A percentile compares a stretch with the other conserved stretches of the same genome.
These are phyloP conservation scores for Malus sylvestris DNA, from an alignment of 306 rosid species.

Conservation along the genomic window DNA sequence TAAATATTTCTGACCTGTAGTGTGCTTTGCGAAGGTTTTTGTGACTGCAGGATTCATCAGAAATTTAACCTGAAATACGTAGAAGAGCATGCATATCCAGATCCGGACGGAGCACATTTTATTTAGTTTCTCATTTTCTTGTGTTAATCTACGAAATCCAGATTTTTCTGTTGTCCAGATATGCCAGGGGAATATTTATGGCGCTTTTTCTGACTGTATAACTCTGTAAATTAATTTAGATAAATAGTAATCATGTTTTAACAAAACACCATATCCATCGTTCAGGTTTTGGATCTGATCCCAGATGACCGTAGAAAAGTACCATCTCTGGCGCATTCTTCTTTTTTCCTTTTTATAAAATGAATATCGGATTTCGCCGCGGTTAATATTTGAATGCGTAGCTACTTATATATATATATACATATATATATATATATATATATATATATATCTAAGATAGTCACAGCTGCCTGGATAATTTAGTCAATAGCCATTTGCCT, in stretches of 20 bases:
- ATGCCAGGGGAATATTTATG: background rate
- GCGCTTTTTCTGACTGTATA: background rate
- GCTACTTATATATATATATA: too few relatives aligned
- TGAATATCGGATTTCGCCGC: too few relatives aligned
- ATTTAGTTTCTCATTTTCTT: background rate
- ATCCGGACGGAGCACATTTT: background rate
- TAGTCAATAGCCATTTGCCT: background rate
- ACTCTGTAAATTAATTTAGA: background rate
- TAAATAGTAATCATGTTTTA: background rate
- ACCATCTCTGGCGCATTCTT: background rate
- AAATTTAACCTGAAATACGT: background rate
- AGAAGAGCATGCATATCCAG: background rate
- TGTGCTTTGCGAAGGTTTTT: background rate
- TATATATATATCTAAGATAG: too few relatives aligned
- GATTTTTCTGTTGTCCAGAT: background rate
- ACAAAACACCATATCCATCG: background rate
- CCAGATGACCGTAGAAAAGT: background rate
- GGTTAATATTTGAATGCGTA: too few relatives aligned
- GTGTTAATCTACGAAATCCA: background rate
- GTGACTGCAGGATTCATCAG: background rate
- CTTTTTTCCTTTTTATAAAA: background rate
- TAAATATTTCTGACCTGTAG: background rate
- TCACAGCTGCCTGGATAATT: background rate
- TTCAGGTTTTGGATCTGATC: background rate
- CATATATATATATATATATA: too few relatives aligned